These are phyloP conservation scores for Juncus inflexus DNA, from an alignment of 176 grass and related monocot genomes.

Conservation along the genomic window DNA sequence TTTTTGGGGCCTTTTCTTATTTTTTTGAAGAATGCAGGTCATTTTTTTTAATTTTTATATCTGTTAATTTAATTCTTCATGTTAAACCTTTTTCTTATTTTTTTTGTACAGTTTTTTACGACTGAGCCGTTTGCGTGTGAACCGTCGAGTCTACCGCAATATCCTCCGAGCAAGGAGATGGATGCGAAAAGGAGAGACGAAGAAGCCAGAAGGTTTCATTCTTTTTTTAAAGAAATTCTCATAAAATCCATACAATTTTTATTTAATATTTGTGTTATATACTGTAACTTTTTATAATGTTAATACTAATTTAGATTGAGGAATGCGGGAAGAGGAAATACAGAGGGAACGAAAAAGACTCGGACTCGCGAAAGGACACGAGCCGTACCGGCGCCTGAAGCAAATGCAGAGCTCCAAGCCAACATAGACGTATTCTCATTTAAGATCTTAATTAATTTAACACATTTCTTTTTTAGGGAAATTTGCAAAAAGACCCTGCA, in stretches of 20 bases:
- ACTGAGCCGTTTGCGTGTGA: conserved; percentile 68
- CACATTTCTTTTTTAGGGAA: not conserved
- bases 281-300: conserved; percentile 1
- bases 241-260: not conserved
- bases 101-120: conserved; percentile 60
- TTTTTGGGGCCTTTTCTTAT: too few species aligned
- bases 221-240: conserved; percentile 3
- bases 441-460: conserved; percentile 22
- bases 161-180: conserved; percentile 82
- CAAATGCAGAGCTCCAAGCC: conserved; percentile 86
- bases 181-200: conserved; percentile 77
- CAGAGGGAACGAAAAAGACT: conserved; percentile 63
- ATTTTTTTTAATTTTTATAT: conserved; percentile 8
- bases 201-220: conserved; percentile 67
- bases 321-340: conserved; percentile 58
- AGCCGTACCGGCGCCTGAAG: conserved; percentile 69
- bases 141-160: conserved; percentile 52
- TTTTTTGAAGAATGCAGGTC: conserved; percentile 15
- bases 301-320: conserved; percentile 42
- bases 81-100: conserved; percentile 23
- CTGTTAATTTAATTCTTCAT: conserved; percentile 15
- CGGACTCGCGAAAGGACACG: conserved; percentile 63
- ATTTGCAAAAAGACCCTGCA: not conserved
- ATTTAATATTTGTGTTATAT: too few species aligned
- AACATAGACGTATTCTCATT: conserved; percentile 69